Conservation (phyloP, 371 early-diverging fungal genomes). For the Sporodiniella umbellata region DNA sequence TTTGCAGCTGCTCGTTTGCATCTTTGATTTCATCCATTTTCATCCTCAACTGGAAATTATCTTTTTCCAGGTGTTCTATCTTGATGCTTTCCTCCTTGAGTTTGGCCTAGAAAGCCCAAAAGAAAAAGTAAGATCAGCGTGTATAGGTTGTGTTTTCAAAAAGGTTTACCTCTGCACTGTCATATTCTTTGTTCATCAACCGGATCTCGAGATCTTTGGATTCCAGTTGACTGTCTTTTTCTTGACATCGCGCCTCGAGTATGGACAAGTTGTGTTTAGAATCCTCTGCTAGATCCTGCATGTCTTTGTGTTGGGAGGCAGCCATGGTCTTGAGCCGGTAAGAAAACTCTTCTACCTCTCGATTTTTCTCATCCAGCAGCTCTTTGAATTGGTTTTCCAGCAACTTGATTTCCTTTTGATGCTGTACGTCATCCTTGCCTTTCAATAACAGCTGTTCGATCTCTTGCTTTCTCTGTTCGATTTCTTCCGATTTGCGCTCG, state of each 20-base stretch:
- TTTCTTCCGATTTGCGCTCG: not conserved
- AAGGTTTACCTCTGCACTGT: constrained; percentile 44
- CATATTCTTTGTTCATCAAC: constrained; percentile 42
- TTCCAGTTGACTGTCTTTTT: constrained; percentile 33
- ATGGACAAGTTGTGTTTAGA: constrained; percentile 27
- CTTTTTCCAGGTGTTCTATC: constrained; percentile 28
- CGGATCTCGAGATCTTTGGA: constrained; percentile 39
- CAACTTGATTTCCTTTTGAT: constrained; percentile 41
- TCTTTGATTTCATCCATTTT: constrained; percentile 23
- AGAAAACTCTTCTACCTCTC: constrained; percentile 40
- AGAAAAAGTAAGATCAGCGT: not conserved
- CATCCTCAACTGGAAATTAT: constrained; percentile 27
- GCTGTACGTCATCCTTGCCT: too few species aligned
- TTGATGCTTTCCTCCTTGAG: constrained; percentile 28
- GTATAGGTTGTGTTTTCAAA: not conserved
- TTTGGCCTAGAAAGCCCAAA: constrained; percentile 23
- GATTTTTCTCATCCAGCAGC: constrained; percentile 41
- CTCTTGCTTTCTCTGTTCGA: constrained; percentile 19
- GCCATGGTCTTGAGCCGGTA: constrained; percentile 38
- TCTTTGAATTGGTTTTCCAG: constrained; percentile 43
- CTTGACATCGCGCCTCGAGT: constrained; percentile 26
- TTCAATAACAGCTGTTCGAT: constrained; percentile 33
- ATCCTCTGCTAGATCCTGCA: constrained; percentile 37
- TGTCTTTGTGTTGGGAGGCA: constrained; percentile 34
- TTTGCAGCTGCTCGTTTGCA: constrained; percentile 48